phyloP scores from a whole-genome alignment of 176 grass and related monocot species.

The Triticum turgidum region DNA sequence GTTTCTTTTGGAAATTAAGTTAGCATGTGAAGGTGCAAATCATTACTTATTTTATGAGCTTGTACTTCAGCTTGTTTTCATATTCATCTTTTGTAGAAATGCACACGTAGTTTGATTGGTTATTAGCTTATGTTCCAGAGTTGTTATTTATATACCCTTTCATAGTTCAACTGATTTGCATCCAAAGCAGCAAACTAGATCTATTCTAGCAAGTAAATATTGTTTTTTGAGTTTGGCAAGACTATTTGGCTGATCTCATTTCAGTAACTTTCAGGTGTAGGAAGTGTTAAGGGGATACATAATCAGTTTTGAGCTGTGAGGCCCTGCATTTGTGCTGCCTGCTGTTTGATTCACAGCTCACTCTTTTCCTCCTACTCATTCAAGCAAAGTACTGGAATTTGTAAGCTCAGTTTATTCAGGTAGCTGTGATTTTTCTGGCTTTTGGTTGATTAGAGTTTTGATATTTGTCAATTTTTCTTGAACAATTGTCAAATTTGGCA shows the following conservation, averaged over 20 bases:
- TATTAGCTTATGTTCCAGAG: constrained; percentile 10
- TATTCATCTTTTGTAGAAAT: constrained; percentile 11
- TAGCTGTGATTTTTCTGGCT: not conserved
- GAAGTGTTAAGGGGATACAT: not conserved
- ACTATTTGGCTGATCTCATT: not conserved
- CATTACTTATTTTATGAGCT: not conserved
- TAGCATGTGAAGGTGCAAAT: not conserved
- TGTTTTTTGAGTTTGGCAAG: constrained; percentile 6
- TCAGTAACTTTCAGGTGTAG: constrained; percentile 6
- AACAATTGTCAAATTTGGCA: not conserved
- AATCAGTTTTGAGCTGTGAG: constrained; percentile 29
- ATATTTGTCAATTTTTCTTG: constrained; percentile 1
- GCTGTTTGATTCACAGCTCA: constrained; percentile 14
- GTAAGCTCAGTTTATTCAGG: constrained; percentile 17
- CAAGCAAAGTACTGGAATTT: constrained; percentile 16
- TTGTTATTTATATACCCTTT: not conserved
- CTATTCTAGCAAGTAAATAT: not conserved
- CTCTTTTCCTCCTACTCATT: constrained; percentile 3
- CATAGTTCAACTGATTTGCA: not conserved
- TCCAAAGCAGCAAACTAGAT: not conserved
- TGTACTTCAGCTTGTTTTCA: not conserved
- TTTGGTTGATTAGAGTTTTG: constrained; percentile 5
- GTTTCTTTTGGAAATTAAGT: not conserved
- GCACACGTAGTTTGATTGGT: not conserved
- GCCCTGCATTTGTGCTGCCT: not conserved